Percentiles rank a stretch among this genome's conserved stretches.
phyloP scores from a whole-genome alignment of 176 grass and related monocot species.

The Triticum urartu region DNA sequence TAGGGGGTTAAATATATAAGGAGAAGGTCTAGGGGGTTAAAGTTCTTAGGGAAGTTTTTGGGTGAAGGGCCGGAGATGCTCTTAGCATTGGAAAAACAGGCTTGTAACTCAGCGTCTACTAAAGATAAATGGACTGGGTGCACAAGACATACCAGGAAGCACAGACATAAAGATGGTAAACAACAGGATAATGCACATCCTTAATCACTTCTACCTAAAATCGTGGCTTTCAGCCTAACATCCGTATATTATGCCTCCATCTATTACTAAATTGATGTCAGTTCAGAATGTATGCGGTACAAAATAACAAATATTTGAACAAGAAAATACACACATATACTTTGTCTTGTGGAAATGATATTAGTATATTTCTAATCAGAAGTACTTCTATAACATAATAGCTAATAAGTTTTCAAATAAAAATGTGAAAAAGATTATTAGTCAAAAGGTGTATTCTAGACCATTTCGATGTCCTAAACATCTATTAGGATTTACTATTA shows the following conservation, averaged over 20 bases:
- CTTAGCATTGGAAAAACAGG: not conserved
- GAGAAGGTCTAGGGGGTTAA: too few relatives aligned
- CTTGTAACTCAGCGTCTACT: not conserved
- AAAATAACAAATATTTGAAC: not conserved
- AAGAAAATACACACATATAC: not conserved
- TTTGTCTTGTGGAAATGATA: not conserved
- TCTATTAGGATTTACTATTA: not conserved
- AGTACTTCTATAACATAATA: not conserved
- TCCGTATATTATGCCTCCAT: not conserved
- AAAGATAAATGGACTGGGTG: not conserved
- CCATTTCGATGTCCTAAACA: not conserved
- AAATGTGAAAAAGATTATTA: not conserved
- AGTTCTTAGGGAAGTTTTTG: too few relatives aligned
- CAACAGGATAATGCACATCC: not conserved
- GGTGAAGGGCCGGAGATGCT: too few relatives aligned
- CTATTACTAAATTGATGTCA: not conserved
- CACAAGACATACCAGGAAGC: not conserved
- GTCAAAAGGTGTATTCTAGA: not conserved
- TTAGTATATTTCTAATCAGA: not conserved
- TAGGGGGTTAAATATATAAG: too few relatives aligned
- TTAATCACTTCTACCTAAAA: not conserved
- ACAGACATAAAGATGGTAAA: not conserved
- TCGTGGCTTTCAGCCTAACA: not conserved
- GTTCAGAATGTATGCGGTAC: not conserved
- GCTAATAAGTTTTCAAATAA: not conserved